These are phyloP conservation scores for Lonicera japonica DNA, from an alignment of 129 eudicot genomes.

Conservation along the genomic window DNA sequence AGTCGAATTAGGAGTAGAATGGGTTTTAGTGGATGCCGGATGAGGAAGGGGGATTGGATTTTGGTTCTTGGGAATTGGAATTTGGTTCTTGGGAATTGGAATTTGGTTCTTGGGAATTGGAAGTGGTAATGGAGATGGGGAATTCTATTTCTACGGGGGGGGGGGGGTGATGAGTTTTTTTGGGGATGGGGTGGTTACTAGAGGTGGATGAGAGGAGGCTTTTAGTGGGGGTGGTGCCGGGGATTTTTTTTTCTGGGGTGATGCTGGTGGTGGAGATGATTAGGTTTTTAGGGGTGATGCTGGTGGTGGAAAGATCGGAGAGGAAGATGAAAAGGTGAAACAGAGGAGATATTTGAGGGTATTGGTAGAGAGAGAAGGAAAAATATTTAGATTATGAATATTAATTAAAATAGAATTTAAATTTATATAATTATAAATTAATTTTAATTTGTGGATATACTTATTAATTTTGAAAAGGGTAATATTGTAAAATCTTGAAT, in stretches of 20 bases:
- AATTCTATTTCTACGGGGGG: background rate
- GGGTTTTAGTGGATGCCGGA: background rate
- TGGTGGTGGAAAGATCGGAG: too few species aligned
- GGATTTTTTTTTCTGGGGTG: background rate
- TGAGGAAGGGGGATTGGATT: background rate
- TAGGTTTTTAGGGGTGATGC: background rate
- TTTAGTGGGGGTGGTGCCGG: background rate
- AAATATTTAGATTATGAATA: too few species aligned
- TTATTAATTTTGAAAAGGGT: too few species aligned
- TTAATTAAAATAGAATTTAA: too few species aligned
- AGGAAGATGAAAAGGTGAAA: too few species aligned
- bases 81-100: background rate
- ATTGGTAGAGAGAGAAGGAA: too few species aligned
- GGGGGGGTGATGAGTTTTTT: background rate
- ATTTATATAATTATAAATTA: too few species aligned
- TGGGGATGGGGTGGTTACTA: background rate
- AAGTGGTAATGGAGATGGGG: background rate
- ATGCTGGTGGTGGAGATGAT: slow-evolving; percentile 9
- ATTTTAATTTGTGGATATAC: too few species aligned
- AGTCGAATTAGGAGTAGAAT: background rate
- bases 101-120: too few species aligned
- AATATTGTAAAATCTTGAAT: too few species aligned
- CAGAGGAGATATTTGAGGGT: too few species aligned
- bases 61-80: background rate
- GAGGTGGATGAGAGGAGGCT: slow-evolving; percentile 2